Evolutionary conservation across 169 alveolate species (phyloP).

Genomic region (Babesia gibsoni): DNA sequence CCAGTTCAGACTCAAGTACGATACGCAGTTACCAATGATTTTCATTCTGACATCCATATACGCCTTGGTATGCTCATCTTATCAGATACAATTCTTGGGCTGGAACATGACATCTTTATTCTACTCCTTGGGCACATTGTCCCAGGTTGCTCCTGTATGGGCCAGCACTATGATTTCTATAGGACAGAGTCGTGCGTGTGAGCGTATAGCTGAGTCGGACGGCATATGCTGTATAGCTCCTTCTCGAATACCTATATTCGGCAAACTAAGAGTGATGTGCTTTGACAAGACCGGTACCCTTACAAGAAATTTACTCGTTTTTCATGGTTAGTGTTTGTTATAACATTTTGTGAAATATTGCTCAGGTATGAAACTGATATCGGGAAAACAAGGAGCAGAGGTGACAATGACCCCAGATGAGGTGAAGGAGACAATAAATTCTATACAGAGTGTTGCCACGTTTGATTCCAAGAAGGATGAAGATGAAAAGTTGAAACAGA

Average conservation of each 20-base stretch:
- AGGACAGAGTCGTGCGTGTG: slow-evolving; percentile 90
- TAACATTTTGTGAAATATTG: not conserved
- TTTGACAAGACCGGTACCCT: slow-evolving; percentile 98
- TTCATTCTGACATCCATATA: slow-evolving; percentile 66
- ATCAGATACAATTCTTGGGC: slow-evolving; percentile 75
- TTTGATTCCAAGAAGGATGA: not conserved
- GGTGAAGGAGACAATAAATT: not conserved
- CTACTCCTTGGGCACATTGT: slow-evolving; percentile 79
- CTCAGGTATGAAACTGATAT: not conserved
- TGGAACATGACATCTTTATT: slow-evolving; percentile 80
- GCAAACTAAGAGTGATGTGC: slow-evolving; percentile 91
- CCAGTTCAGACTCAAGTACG: slow-evolving; percentile 75
- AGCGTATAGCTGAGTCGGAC: slow-evolving; percentile 82
- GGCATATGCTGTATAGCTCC: slow-evolving; percentile 92
- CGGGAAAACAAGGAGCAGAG: not conserved
- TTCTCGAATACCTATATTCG: slow-evolving; percentile 93
- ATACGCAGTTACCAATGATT: slow-evolving; percentile 76
- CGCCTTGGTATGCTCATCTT: slow-evolving; percentile 69
- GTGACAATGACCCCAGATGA: slow-evolving; percentile 17
- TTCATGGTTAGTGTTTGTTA: slow-evolving; percentile 67
- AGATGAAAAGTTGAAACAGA: slow-evolving; percentile 19
- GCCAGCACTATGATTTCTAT: slow-evolving; percentile 90
- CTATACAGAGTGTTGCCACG: not conserved
- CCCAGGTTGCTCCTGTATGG: slow-evolving; percentile 91
- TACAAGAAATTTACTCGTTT: slow-evolving; percentile 90